phyloP scores from a whole-genome alignment of 352 stramenopile species.

The Phytophthora cryptogea region DNA sequence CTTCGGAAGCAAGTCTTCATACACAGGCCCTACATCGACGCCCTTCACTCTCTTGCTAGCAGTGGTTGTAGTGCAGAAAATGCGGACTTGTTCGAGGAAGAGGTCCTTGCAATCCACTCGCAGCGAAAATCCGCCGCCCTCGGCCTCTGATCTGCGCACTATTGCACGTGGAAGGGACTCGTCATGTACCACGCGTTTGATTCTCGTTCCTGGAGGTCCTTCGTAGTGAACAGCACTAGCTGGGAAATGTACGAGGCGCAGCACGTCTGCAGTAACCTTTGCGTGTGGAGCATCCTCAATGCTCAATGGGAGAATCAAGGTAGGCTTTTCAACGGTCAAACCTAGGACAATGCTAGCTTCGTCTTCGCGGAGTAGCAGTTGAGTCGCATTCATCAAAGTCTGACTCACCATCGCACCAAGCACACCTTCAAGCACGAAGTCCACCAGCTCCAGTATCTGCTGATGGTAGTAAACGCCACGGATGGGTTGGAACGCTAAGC shows the following conservation, averaged over 20 bases:
- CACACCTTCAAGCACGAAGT: conserved; percentile 86
- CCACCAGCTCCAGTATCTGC: conserved; percentile 80
- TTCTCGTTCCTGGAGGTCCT: conserved; percentile 36
- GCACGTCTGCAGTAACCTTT: conserved; percentile 55
- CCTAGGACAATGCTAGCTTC: conserved; percentile 58
- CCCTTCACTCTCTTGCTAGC: conserved; percentile 12
- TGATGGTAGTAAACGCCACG: conserved; percentile 87
- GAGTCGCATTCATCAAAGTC: conserved; percentile 71
- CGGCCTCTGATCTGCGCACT: conserved; percentile 7
- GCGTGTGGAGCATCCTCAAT: conserved; percentile 59
- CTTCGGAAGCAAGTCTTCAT: conserved; percentile 42
- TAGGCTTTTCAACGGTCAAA: conserved; percentile 62
- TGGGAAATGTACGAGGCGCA: conserved; percentile 68
- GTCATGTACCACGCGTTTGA: conserved; percentile 35
- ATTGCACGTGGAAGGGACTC: conserved; percentile 22
- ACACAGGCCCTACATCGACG: conserved; percentile 14
- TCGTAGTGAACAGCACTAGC: conserved; percentile 59
- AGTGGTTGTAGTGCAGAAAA: conserved; percentile 39
- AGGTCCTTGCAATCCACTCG: conserved; percentile 48
- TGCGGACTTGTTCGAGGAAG: conserved; percentile 56
- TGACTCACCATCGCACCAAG: conserved; percentile 73
- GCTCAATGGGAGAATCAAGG: conserved; percentile 65
- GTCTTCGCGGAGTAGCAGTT: conserved; percentile 69
- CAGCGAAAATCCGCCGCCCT: conserved; percentile 28
- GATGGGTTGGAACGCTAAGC: conserved; percentile 63